Evolutionary conservation across 1,284 basidiomycete species (phyloP).

Genomic region (Phylloporus sp.): DNA sequence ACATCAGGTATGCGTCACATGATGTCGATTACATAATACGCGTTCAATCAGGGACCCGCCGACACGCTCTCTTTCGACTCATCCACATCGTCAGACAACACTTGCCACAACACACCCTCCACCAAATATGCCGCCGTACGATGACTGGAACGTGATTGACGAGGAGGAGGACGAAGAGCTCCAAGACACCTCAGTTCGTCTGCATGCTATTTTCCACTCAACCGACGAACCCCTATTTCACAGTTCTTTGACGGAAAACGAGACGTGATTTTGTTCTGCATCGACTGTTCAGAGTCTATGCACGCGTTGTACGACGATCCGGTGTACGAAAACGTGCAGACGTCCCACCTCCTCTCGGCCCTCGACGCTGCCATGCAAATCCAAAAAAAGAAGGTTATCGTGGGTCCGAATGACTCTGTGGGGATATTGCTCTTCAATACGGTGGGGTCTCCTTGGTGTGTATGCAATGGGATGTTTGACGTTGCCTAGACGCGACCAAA

Average conservation of each 20-base stretch:
- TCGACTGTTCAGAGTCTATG: slow-evolving; percentile 94
- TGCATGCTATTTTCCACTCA: background rate
- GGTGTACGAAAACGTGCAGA: slow-evolving; percentile 66
- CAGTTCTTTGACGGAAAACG: slow-evolving; percentile 78
- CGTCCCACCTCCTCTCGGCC: slow-evolving; percentile 72
- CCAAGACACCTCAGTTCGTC: slow-evolving; percentile 67
- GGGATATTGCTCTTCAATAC: slow-evolving; percentile 94
- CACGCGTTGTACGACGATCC: slow-evolving; percentile 73
- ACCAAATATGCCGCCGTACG: slow-evolving; percentile 60
- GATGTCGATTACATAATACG: slow-evolving; percentile 36
- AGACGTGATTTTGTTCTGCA: slow-evolving; percentile 91
- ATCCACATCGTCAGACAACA: background rate
- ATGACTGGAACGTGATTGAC: slow-evolving; percentile 78
- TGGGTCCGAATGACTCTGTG: slow-evolving; percentile 86
- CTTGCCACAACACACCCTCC: background rate
- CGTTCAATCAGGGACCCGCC: slow-evolving; percentile 8
- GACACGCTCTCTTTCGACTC: slow-evolving; percentile 10
- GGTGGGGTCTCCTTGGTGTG: slow-evolving; percentile 54
- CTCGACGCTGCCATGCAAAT: slow-evolving; percentile 86
- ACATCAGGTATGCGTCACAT: slow-evolving; percentile 27
- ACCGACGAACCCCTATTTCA: slow-evolving; percentile 26
- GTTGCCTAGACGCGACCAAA: slow-evolving; percentile 56
- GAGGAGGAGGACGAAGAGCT: slow-evolving; percentile 83
- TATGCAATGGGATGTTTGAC: slow-evolving; percentile 11
- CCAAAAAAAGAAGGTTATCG: slow-evolving; percentile 89